Evolutionary conservation across 2,329 filamentous ascomycete species (phyloP).

Genomic region (Colletotrichum sp.): DNA sequence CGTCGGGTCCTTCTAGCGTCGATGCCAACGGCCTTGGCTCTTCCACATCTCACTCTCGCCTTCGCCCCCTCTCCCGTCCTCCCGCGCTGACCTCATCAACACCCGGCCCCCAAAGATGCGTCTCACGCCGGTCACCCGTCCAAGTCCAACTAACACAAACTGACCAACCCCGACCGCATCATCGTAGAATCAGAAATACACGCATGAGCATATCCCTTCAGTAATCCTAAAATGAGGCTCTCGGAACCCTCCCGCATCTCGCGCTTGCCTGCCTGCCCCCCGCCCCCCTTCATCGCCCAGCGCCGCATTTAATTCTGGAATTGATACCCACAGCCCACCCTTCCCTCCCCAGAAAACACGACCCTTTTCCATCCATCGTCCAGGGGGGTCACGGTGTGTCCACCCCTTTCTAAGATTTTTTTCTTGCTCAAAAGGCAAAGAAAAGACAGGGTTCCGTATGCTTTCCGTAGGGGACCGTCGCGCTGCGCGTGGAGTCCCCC

Average conservation of each 20-base stretch:
- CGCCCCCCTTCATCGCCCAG: neutral
- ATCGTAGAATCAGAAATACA: neutral
- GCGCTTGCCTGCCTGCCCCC: neutral
- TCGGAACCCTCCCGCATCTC: neutral
- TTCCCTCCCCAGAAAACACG: neutral
- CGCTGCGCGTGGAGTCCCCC: neutral
- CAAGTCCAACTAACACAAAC: neutral
- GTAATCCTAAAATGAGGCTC: neutral
- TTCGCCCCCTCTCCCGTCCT: neutral
- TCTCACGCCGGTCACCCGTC: neutral
- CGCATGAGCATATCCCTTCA: neutral
- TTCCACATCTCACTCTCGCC: neutral
- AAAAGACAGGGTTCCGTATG: neutral
- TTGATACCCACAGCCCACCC: neutral
- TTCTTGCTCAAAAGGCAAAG: neutral
- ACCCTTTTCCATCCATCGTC: neutral
- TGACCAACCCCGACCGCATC: neutral
- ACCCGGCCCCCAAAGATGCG: neutral
- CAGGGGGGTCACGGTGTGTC: neutral
- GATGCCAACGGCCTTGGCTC: neutral
- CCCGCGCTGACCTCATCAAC: neutral
- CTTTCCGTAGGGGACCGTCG: neutral
- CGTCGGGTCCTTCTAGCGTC: neutral
- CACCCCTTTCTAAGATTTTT: neutral
- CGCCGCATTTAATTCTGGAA: neutral